Conservation (phyloP, 495 filamentous ascomycete genomes). For the Aspergillus coremiiformis region DNA sequence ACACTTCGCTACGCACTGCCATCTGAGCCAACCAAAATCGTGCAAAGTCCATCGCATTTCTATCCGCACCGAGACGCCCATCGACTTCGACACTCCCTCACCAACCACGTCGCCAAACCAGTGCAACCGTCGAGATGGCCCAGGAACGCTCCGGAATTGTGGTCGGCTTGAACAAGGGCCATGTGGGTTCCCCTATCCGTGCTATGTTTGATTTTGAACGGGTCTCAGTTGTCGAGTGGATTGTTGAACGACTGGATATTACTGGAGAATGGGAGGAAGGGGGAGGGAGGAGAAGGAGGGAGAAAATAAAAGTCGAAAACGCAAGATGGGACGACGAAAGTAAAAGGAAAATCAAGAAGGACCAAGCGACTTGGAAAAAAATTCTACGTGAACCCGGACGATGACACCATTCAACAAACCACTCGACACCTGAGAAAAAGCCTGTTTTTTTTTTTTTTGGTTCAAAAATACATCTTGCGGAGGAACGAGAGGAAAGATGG, state of each 20-base stretch:
- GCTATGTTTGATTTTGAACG: slow-evolving; percentile 13
- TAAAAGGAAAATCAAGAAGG: neutral
- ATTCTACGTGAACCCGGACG: neutral
- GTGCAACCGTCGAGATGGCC: slow-evolving; percentile 47
- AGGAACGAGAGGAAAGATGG: neutral
- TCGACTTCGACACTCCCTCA: slow-evolving; percentile 28
- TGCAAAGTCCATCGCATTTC: slow-evolving; percentile 28
- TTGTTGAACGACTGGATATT: slow-evolving; percentile 1
- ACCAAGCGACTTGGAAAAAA: neutral
- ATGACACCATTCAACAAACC: neutral
- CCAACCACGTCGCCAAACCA: slow-evolving; percentile 42
- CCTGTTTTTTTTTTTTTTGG: neutral
- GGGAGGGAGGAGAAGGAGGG: no score
- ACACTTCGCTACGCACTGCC: slow-evolving; percentile 21
- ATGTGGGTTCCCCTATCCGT: slow-evolving; percentile 54
- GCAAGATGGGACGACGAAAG: neutral
- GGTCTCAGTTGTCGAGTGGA: slow-evolving; percentile 5
- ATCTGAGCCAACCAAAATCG: slow-evolving; percentile 29
- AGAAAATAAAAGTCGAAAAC: neutral
- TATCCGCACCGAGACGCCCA: slow-evolving; percentile 29
- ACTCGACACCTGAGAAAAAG: slow-evolving; percentile 9
- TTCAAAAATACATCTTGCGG: neutral
- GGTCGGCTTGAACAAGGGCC: slow-evolving; percentile 80
- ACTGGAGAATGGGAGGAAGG: neutral
- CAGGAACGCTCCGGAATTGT: slow-evolving; percentile 67